Evolutionary conservation across 106 monocot species (phyloP).

Genomic region (Apostasia shenzhenica): DNA sequence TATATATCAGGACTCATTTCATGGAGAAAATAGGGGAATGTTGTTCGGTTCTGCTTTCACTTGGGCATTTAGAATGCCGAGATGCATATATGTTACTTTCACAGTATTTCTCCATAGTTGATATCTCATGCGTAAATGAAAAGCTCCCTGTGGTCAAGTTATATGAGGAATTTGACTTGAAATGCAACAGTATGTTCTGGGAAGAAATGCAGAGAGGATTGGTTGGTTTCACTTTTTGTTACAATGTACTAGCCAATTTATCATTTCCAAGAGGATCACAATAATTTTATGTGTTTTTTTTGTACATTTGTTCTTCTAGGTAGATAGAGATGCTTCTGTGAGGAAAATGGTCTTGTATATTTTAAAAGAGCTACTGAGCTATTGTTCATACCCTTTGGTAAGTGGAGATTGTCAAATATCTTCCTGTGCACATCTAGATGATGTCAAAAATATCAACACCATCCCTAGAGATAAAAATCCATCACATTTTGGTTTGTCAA

Average conservation of each 20-base stretch:
- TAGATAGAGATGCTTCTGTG: constrained; percentile 58
- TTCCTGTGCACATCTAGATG: constrained; percentile 1
- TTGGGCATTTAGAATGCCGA: constrained; percentile 50
- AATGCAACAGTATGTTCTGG: constrained; percentile 48
- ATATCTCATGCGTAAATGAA: neutral
- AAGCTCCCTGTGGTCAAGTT: neutral
- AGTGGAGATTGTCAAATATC: neutral
- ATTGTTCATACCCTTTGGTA: constrained; percentile 4
- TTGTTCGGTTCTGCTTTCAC: constrained; percentile 48
- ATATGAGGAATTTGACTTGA: constrained; percentile 37
- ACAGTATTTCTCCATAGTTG: constrained; percentile 34
- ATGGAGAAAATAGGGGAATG: constrained; percentile 48
- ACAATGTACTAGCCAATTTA: neutral
- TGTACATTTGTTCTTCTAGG: constrained; percentile 26
- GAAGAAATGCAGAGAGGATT: constrained; percentile 67
- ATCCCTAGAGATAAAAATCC: constrained; percentile 3
- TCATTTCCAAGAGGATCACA: neutral
- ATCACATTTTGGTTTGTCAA: constrained; percentile 30
- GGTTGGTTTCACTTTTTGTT: constrained; percentile 22
- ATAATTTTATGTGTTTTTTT: neutral
- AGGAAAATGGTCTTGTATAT: constrained; percentile 79
- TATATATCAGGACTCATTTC: constrained; percentile 37
- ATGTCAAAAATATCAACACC: neutral
- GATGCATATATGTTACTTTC: constrained; percentile 70
- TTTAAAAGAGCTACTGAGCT: constrained; percentile 42